Evolutionary conservation across 495 filamentous ascomycete species (phyloP).

Genomic region (Melanomma pulvis-pyrius): DNA sequence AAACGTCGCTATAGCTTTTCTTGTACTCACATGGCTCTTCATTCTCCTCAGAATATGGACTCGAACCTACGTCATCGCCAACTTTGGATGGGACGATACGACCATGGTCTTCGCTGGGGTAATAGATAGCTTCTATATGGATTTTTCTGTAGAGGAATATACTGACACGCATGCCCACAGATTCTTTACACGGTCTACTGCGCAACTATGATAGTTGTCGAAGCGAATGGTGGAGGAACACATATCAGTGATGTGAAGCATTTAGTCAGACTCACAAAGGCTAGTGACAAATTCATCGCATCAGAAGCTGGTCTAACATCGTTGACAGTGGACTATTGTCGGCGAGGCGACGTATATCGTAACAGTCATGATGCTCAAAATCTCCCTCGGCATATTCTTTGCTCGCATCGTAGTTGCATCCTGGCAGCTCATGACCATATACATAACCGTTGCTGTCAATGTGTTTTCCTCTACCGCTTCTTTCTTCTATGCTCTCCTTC

Average conservation of each 20-base stretch:
- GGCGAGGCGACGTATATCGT: slow-evolving; percentile 36
- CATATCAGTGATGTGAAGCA: slow-evolving; percentile 22
- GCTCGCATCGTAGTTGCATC: slow-evolving; percentile 39
- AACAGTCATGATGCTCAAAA: slow-evolving; percentile 41
- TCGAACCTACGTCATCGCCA: slow-evolving; percentile 36
- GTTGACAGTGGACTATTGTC: slow-evolving; percentile 36
- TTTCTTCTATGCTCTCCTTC: slow-evolving; percentile 42
- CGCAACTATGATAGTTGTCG: slow-evolving; percentile 17
- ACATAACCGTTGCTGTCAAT: slow-evolving; percentile 30
- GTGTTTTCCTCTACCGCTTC: slow-evolving; percentile 30
- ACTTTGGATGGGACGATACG: slow-evolving; percentile 43
- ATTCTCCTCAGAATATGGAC: slow-evolving; percentile 41
- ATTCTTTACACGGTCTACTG: slow-evolving; percentile 33
- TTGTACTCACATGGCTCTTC: slow-evolving; percentile 39
- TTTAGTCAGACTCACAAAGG: slow-evolving; percentile 24
- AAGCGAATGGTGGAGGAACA: slow-evolving; percentile 33
- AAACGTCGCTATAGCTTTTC: slow-evolving; percentile 36
- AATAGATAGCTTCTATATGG: slow-evolving; percentile 8
- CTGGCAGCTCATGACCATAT: slow-evolving; percentile 40
- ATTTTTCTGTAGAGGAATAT: background rate
- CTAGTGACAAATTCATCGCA: background rate
- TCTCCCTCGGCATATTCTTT: slow-evolving; percentile 45
- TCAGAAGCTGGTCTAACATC: slow-evolving; percentile 4
- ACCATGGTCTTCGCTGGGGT: slow-evolving; percentile 40
- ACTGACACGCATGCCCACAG: slow-evolving; percentile 2